phyloP scores from a whole-genome alignment of 805 yeast species.

The Candida sphagnicola region DNA sequence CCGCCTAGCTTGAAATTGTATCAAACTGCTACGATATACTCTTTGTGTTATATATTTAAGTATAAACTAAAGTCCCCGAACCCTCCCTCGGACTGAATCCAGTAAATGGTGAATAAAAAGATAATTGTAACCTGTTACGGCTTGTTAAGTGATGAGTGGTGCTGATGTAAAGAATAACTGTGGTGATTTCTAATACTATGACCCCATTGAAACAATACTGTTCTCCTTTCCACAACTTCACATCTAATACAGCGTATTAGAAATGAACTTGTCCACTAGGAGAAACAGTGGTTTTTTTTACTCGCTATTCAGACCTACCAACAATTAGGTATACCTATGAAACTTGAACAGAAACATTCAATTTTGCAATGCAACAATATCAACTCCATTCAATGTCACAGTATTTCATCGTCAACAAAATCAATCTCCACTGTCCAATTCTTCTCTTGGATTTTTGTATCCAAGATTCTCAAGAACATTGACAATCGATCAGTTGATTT shows the following conservation, averaged over 20 bases:
- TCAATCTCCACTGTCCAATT: slow-evolving; percentile 12
- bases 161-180: background rate
- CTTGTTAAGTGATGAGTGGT: background rate
- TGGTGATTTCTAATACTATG: slow-evolving; percentile 3
- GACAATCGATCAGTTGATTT: slow-evolving; percentile 5
- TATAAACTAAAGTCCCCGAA: too few species aligned
- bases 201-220: background rate
- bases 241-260: background rate
- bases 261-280: background rate
- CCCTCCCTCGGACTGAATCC: slow-evolving; percentile 4
- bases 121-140: background rate
- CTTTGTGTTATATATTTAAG: too few species aligned
- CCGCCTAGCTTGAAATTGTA: too few species aligned
- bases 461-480: slow-evolving; percentile 7
- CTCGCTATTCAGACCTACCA: slow-evolving; percentile 6
- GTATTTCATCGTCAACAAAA: background rate
- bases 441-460: slow-evolving; percentile 10
- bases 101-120: background rate
- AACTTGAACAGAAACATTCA: background rate
- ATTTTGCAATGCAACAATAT: background rate
- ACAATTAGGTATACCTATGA: background rate
- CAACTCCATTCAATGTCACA: too few species aligned
- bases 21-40: too few species aligned
- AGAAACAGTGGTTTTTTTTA: background rate
- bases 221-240: background rate